Conservation (phyloP, 441 rosid genomes). For the Daphne laureola region DNA sequence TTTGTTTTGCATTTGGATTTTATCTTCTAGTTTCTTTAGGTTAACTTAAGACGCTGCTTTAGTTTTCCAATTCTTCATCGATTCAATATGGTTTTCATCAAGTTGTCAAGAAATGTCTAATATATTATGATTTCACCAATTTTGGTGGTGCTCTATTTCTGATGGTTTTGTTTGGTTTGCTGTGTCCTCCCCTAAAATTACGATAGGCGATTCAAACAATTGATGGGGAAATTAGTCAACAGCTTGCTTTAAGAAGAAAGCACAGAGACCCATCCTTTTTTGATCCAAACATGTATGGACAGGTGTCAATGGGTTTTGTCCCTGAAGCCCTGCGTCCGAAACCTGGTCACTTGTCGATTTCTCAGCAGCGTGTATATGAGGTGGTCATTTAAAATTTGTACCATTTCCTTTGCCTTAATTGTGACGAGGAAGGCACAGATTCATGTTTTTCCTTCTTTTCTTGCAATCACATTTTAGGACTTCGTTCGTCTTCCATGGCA, state of each 20-base stretch:
- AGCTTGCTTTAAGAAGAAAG: conserved; percentile 73
- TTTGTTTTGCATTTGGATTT: no score
- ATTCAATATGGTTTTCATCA: no score
- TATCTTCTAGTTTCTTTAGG: no score
- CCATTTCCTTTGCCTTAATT: conserved; percentile 10
- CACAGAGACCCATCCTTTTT: conserved; percentile 76
- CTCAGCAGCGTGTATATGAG: conserved; percentile 98
- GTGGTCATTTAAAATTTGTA: conserved; percentile 27
- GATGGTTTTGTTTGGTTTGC: background rate
- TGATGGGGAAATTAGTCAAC: conserved; percentile 85
- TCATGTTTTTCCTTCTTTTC: background rate
- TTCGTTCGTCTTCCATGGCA: conserved; percentile 98
- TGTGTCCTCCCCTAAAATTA: background rate
- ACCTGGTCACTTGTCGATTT: conserved; percentile 81
- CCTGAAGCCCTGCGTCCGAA: conserved; percentile 95
- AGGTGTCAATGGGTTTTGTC: conserved; percentile 67
- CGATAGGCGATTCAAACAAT: conserved; percentile 84
- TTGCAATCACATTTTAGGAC: conserved; percentile 43
- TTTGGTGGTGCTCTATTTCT: background rate
- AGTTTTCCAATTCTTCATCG: no score
- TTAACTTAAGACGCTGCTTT: no score
- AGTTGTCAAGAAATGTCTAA: no score
- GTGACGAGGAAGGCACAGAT: conserved; percentile 12
- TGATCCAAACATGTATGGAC: conserved; percentile 70
- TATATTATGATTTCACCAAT: no score